A percentile compares a stretch with the other conserved stretches of the same genome.
Evolutionary conservation across 768 basidiomycete genomes (phyloP).

Genomic region (Cantharellus cinnabarinus): DNA sequence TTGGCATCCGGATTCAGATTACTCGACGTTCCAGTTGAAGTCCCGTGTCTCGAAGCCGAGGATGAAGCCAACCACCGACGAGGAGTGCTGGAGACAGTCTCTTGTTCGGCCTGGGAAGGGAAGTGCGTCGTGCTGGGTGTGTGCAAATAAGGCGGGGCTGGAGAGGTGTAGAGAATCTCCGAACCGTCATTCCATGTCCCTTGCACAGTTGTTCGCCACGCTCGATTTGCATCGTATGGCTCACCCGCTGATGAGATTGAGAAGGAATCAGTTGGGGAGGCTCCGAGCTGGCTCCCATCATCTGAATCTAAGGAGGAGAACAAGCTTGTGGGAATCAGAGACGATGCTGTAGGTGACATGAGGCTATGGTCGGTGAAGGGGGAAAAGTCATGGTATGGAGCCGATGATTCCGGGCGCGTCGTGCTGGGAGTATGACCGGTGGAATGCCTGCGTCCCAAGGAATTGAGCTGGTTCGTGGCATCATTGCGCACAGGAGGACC

Average conservation of each 20-base stretch:
- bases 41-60: background rate
- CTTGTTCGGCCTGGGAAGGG: background rate
- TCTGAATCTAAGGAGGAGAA: slow-evolving; percentile 30
- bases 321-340: slow-evolving; percentile 35
- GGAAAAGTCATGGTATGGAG: slow-evolving; percentile 13
- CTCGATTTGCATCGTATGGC: background rate
- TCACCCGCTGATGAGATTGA: background rate
- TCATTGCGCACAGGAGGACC: background rate
- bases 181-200: background rate
- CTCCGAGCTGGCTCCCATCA: background rate
- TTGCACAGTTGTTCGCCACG: background rate
- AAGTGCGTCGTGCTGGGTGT: background rate
- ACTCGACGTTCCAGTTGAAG: slow-evolving; percentile 16
- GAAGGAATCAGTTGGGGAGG: background rate
- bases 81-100: background rate
- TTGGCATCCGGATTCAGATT: slow-evolving; percentile 75
- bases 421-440: background rate
- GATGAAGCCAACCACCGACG: slow-evolving; percentile 6
- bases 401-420: background rate
- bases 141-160: background rate
- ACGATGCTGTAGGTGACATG: slow-evolving; percentile 25
- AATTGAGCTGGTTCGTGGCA: background rate
- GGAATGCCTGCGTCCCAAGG: background rate
- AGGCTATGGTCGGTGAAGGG: slow-evolving; percentile 30
- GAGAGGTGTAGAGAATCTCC: background rate